These are phyloP conservation scores for Acer campestre DNA, from an alignment of 345 rosid genomes.

Conservation along the genomic window DNA sequence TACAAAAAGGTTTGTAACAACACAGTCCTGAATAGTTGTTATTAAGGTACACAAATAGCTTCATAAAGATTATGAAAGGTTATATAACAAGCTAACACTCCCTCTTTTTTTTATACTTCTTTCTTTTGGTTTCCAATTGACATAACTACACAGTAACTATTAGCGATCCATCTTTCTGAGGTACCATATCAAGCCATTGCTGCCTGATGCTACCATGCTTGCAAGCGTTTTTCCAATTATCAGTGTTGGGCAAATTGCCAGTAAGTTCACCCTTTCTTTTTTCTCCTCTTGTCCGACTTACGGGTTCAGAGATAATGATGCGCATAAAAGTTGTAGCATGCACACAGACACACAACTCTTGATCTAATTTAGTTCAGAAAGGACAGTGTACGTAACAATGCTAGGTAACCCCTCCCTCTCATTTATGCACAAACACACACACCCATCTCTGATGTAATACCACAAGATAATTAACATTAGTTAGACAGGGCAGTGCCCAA, in stretches of 20 bases:
- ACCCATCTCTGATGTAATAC: not conserved
- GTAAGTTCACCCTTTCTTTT: not conserved
- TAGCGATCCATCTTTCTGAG: not conserved
- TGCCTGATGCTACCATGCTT: not conserved
- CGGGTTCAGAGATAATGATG: not conserved
- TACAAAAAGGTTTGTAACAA: not conserved
- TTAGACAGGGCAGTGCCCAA: not conserved
- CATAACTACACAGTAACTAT: not conserved
- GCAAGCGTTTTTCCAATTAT: not conserved
- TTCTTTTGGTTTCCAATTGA: not conserved
- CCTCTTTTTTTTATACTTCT: not conserved
- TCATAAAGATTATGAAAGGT: not conserved
- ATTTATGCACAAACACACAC: not conserved
- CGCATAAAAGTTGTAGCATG: not conserved
- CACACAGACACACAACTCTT: not conserved
- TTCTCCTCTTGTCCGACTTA: not conserved
- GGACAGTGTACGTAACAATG: not conserved
- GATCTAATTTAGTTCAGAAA: not conserved
- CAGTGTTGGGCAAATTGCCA: not conserved
- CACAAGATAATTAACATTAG: not conserved
- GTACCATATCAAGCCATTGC: not conserved
- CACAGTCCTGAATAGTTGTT: too few species aligned
- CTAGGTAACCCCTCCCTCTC: not conserved
- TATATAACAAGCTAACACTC: not conserved
- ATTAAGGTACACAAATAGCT: not conserved